phyloP scores from a whole-genome alignment of 1,139 yeast species.

The Protomyces pachydermus region DNA sequence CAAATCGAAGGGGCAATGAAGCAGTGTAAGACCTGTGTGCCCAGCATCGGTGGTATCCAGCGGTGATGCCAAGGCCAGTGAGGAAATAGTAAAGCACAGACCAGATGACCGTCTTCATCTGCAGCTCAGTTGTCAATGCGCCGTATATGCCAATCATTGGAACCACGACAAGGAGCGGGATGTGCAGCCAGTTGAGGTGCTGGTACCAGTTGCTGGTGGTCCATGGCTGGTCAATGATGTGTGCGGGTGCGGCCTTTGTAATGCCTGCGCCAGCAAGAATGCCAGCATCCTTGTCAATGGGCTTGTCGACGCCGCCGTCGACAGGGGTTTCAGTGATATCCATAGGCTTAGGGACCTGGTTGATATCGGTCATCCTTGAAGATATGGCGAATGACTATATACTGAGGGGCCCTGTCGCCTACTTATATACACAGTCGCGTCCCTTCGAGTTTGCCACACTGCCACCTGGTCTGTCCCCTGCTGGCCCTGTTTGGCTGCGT shows the following conservation, averaged over 20 bases:
- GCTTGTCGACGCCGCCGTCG: slow-evolving; percentile 22
- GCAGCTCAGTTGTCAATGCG: slow-evolving; percentile 55
- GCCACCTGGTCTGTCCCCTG: no score
- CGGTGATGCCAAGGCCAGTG: slow-evolving; percentile 89
- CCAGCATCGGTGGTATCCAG: slow-evolving; percentile 86
- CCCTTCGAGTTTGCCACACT: no score
- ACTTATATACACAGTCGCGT: no score
- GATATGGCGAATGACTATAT: no score
- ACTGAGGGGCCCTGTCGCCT: no score
- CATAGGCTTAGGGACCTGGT: slow-evolving; percentile 24
- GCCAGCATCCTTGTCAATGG: slow-evolving; percentile 23
- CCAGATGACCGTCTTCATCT: slow-evolving; percentile 55
- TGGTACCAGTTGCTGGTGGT: slow-evolving; percentile 74
- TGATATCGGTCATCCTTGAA: slow-evolving; percentile 12
- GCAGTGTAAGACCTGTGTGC: slow-evolving; percentile 87
- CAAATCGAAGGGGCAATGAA: slow-evolving; percentile 59
- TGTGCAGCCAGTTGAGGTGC: slow-evolving; percentile 91
- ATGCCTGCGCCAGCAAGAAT: slow-evolving; percentile 20
- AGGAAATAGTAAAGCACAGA: slow-evolving; percentile 59
- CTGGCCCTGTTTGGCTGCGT: no score
- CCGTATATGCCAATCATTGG: slow-evolving; percentile 61
- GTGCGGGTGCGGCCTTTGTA: slow-evolving; percentile 13
- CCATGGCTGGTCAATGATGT: slow-evolving; percentile 91
- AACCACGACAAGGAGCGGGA: slow-evolving; percentile 64
- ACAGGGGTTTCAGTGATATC: slow-evolving; percentile 19